phyloP scores from a whole-genome alignment of 441 rosid genomes.

The Arabidopsis hybrid region DNA sequence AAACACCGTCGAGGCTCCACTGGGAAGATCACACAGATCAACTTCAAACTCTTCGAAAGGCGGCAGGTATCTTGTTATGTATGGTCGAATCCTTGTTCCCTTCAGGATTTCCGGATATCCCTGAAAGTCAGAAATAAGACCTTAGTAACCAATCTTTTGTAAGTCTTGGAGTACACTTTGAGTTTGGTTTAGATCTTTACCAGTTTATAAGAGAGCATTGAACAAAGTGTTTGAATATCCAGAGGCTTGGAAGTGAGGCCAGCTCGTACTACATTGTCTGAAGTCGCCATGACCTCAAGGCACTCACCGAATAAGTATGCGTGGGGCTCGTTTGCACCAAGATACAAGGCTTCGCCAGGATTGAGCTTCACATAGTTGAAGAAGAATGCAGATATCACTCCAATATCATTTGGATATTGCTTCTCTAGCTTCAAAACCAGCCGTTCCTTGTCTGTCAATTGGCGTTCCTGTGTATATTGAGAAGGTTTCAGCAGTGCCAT shows the following conservation, averaged over 20 bases:
- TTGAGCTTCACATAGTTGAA: conserved; percentile 56
- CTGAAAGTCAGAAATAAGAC: conserved; percentile 40
- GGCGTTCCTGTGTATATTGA: conserved; percentile 44
- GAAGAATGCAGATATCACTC: conserved; percentile 55
- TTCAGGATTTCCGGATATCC: conserved; percentile 58
- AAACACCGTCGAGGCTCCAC: conserved; percentile 48
- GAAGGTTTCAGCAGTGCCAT: conserved; percentile 12
- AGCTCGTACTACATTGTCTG: conserved; percentile 56
- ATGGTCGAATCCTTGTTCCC: conserved; percentile 50
- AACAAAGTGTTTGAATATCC: conserved; percentile 51
- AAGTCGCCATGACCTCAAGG: conserved; percentile 54
- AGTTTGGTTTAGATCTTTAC: conserved; percentile 27
- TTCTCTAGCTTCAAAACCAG: conserved; percentile 53
- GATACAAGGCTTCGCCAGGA: conserved; percentile 52
- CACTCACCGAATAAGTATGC: conserved; percentile 57
- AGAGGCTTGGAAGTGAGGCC: conserved; percentile 56
- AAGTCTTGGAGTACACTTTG: not conserved
- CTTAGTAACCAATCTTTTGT: conserved; percentile 20
- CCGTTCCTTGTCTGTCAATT: conserved; percentile 54
- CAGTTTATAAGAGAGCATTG: conserved; percentile 54
- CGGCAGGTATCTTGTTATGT: conserved; percentile 55
- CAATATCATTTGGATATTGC: conserved; percentile 56
- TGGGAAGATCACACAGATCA: conserved; percentile 53
- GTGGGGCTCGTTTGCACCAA: conserved; percentile 56
- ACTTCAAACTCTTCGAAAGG: conserved; percentile 65